These are phyloP conservation scores for Globisporangium lucens DNA, from an alignment of 352 stramenopile species.

Conservation along the genomic window DNA sequence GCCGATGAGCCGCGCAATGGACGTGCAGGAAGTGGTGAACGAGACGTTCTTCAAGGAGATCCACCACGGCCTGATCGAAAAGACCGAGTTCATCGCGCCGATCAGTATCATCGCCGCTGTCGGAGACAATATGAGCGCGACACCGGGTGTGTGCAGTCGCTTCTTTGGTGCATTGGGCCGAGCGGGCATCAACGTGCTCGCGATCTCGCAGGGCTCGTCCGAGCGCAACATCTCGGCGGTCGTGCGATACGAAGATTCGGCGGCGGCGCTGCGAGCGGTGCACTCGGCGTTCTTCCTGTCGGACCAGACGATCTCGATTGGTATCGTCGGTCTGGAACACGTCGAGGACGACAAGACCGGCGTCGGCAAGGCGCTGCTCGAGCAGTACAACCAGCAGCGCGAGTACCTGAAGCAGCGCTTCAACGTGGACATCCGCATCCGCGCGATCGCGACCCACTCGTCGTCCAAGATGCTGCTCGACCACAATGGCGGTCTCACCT, in stretches of 20 bases:
- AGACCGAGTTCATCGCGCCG: conserved; percentile 79
- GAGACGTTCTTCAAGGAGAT: conserved; percentile 89
- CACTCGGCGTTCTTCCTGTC: conserved; percentile 96
- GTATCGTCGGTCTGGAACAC: conserved; percentile 85
- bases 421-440: conserved; percentile 83
- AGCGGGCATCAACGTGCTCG: conserved; percentile 94
- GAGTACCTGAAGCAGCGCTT: conserved; percentile 78
- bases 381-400: conserved; percentile 83
- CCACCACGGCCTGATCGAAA: conserved; percentile 79
- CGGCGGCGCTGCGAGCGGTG: conserved; percentile 88
- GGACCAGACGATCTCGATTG: conserved; percentile 91
- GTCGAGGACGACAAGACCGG: conserved; percentile 33
- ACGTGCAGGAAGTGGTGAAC: conserved; percentile 72
- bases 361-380: conserved; percentile 86
- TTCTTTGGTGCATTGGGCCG: conserved; percentile 94
- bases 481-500: conserved; percentile 49
- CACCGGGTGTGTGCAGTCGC: conserved; percentile 88
- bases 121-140: conserved; percentile 94
- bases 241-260: conserved; percentile 86
- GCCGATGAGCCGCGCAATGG: conserved; percentile 59
- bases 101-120: conserved; percentile 95
- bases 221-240: conserved; percentile 96
- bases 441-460: conserved; percentile 66
- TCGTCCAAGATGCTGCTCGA: conserved; percentile 66
- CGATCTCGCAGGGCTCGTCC: conserved; percentile 93